phyloP scores from a whole-genome alignment of 164 flowering plant genomes.

The Piper longum region DNA sequence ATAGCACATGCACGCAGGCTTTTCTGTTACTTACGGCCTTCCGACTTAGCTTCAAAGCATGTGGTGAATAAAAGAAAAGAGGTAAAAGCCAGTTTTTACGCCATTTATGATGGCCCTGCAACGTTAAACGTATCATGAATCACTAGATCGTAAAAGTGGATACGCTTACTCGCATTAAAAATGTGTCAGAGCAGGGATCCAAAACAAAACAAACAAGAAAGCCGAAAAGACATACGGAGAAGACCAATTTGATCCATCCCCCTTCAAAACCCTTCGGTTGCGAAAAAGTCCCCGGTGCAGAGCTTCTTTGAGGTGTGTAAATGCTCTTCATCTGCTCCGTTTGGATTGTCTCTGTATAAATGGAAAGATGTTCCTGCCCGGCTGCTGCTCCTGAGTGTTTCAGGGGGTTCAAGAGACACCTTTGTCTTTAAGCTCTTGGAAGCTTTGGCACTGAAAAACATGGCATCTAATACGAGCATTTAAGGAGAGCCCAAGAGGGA shows the following conservation, averaged over 20 bases:
- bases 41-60: no score
- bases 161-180: background rate
- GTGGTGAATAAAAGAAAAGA: no score
- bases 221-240: background rate
- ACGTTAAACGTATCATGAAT: background rate
- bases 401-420: slow-evolving; percentile 1
- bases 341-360: slow-evolving; percentile 5
- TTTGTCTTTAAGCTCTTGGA: slow-evolving; percentile 19
- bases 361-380: slow-evolving; percentile 5
- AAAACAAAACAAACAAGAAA: background rate
- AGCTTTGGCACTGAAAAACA: slow-evolving; percentile 70
- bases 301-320: background rate
- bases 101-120: background rate
- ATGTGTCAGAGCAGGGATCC: background rate
- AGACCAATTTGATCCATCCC: background rate
- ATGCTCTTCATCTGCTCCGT: background rate
- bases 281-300: slow-evolving; percentile 4
- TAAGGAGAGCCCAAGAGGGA: slow-evolving; percentile 13
- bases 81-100: no score
- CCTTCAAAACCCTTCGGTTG: background rate
- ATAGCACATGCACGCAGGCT: no score
- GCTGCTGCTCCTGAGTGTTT: slow-evolving; percentile 1
- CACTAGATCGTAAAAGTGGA: background rate
- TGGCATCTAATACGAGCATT: slow-evolving; percentile 21
- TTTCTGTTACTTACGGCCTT: no score